phyloP scores from a whole-genome alignment of 2,329 filamentous ascomycete genomes.

The Pseudogymnoascus sp. region DNA sequence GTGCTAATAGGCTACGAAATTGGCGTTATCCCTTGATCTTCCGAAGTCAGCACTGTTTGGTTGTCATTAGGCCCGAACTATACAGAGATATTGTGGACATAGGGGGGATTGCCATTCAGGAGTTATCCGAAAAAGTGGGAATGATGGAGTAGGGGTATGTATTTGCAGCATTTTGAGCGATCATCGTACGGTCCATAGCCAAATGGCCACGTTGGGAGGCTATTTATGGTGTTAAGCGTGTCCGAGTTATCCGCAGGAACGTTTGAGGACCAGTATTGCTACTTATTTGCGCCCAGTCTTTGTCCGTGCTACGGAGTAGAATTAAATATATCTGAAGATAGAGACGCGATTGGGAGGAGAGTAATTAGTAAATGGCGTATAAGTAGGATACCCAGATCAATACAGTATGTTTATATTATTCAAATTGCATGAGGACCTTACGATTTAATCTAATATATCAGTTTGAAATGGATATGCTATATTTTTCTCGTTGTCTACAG shows the following conservation, averaged over 20 bases:
- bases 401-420: neutral
- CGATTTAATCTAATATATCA: neutral
- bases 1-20: conserved; percentile 95
- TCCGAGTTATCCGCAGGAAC: neutral
- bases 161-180: neutral
- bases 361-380: neutral
- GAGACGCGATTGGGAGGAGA: neutral
- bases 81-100: neutral
- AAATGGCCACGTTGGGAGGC: neutral
- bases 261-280: neutral
- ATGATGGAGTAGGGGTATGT: neutral
- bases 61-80: neutral
- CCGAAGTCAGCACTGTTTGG: neutral
- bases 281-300: neutral
- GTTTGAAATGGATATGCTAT: neutral
- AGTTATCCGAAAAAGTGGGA: neutral
- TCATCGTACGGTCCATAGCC: neutral
- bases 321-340: neutral
- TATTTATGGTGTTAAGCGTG: neutral
- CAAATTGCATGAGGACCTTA: neutral
- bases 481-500: neutral
- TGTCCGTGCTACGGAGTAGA: neutral
- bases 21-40: conserved; percentile 12
- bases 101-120: neutral
- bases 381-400: neutral